Evolutionary conservation across 495 filamentous ascomycete species (phyloP).

Genomic region (Penicillium turbatum): DNA sequence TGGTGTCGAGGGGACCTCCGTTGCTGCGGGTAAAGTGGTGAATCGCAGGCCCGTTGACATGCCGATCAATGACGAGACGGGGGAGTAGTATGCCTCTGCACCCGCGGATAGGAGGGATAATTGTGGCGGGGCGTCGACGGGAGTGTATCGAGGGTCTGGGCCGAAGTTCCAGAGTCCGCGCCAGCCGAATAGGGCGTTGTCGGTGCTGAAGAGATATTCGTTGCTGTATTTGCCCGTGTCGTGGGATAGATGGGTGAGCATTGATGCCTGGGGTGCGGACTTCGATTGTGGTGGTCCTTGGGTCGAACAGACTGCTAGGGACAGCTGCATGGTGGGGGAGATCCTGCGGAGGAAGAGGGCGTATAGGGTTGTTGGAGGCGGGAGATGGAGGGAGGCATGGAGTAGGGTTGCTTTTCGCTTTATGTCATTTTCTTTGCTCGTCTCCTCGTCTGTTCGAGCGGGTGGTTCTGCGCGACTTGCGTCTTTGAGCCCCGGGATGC

Average conservation of each 20-base stretch:
- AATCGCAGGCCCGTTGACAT: slow-evolving; percentile 80
- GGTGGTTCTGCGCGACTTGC: neutral
- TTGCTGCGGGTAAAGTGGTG: slow-evolving; percentile 82
- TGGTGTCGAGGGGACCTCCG: slow-evolving; percentile 43
- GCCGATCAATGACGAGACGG: slow-evolving; percentile 85
- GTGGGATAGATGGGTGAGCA: slow-evolving; percentile 77
- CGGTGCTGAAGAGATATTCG: slow-evolving; percentile 88
- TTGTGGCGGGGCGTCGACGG: slow-evolving; percentile 16
- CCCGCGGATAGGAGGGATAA: slow-evolving; percentile 65
- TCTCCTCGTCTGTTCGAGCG: slow-evolving; percentile 5
- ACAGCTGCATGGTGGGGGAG: slow-evolving; percentile 72
- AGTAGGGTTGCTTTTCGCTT: slow-evolving; percentile 60
- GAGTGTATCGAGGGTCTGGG: slow-evolving; percentile 58
- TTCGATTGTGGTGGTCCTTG: slow-evolving; percentile 44
- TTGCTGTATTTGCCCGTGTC: slow-evolving; percentile 84
- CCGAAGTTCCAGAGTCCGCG: slow-evolving; percentile 94
- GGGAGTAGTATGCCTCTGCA: slow-evolving; percentile 92
- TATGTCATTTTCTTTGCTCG: slow-evolving; percentile 14
- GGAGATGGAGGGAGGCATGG: slow-evolving; percentile 79
- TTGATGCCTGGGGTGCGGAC: slow-evolving; percentile 42
- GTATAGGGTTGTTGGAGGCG: slow-evolving; percentile 79
- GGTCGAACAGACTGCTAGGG: slow-evolving; percentile 78
- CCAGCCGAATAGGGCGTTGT: slow-evolving; percentile 81
- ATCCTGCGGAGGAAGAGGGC: slow-evolving; percentile 81
- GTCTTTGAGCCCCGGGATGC: slow-evolving; percentile 17